phyloP scores from a whole-genome alignment of 768 basidiomycete genomes.

The Gymnopilus junonius region DNA sequence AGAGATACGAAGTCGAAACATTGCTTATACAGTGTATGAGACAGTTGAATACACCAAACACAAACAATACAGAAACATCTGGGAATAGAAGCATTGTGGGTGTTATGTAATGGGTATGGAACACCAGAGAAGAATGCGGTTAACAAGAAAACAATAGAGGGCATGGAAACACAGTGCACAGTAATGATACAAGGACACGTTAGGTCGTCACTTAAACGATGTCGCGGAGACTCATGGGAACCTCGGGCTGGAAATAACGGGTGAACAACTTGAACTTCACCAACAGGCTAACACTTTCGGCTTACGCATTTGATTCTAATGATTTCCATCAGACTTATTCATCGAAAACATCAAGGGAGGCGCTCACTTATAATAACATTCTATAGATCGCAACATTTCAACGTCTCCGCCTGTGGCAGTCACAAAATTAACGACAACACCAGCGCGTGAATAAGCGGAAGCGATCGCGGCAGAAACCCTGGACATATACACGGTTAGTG shows the following conservation, averaged over 20 bases:
- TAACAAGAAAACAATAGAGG: slow-evolving; percentile 44
- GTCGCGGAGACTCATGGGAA: slow-evolving; percentile 89
- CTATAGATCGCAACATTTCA: slow-evolving; percentile 97
- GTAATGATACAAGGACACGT: slow-evolving; percentile 84
- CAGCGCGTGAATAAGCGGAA: slow-evolving; percentile 84
- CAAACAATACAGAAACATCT: slow-evolving; percentile 70
- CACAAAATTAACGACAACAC: slow-evolving; percentile 95
- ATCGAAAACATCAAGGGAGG: neutral
- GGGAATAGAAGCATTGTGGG: slow-evolving; percentile 33
- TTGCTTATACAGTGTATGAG: slow-evolving; percentile 72
- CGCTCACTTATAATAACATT: slow-evolving; percentile 93
- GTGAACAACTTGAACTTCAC: slow-evolving; percentile 28
- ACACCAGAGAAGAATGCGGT: slow-evolving; percentile 62
- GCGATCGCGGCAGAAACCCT: slow-evolving; percentile 89
- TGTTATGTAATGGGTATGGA: slow-evolving; percentile 71
- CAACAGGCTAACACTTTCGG: slow-evolving; percentile 11
- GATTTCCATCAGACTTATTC: neutral
- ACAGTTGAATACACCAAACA: slow-evolving; percentile 45
- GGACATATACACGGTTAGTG: slow-evolving; percentile 10
- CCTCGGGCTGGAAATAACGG: slow-evolving; percentile 70
- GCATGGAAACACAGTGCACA: slow-evolving; percentile 45
- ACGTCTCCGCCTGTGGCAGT: slow-evolving; percentile 98
- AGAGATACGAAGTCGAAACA: slow-evolving; percentile 42
- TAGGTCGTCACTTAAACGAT: slow-evolving; percentile 67
- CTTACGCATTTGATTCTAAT: slow-evolving; percentile 88